Base-by-base conservation (phyloP, 2,329 filamentous ascomycete genomes). In the Sclerotinia nivalis region DNA sequence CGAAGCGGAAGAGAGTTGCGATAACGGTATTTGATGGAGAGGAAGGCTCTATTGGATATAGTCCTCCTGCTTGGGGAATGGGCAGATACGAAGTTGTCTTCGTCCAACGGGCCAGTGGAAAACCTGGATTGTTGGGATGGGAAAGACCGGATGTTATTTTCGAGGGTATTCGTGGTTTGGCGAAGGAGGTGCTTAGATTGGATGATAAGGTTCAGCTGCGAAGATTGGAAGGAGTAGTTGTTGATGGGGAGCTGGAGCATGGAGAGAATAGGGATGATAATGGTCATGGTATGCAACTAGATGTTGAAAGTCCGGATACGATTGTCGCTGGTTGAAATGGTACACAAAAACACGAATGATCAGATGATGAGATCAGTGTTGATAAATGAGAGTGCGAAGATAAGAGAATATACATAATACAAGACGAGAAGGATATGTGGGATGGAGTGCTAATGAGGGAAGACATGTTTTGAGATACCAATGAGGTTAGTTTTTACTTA, bases 231-330 rank as follows among this genome's bases (percentile, higher is more conserved):
- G 67, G 67, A 40, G 72, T 73, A 4, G 66, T 74, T 49, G 70
- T 75, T 61, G 69, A 45, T 54, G 47, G 20, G 22, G 52, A 62
- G 45, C 54, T 34, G 22, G 60, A 37, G 34, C 55, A 54, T 59
- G 34, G 28, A 20, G 66, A 28, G 52, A 45, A 52, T 45, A 43
- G 25, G 43, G 69, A 70, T 31, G 71, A 72, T 13, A 47, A 64
- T 45, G 70, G 56, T 7, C 60, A 73, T 71, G 73, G 71, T 4
- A 70, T 75, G 66, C 75, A 75, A 59, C 61, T 74, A n/a, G 74
- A 76, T 68, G 75, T 75, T 54, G 74, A 76, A 40, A 76, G 73
- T 60, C 73, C 75, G 13, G 75, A 76, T 70, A 77, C 75, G 31
- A 71, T 77, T 62, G 72, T 77, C 69, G 70, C 71, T 67, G 70